phyloP scores from a whole-genome alignment of 176 grass and related monocot species.

The maize (Zea mays) region Zm-B73-REFERENCE-NAM-5.0 NC_050103.1:167939501-167940000 shows the following conservation, averaged over 20 bases:
- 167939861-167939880: conserved; percentile 51
- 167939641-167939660: conserved; percentile 71
- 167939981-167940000: conserved; percentile 75
- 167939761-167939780: background rate
- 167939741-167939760: background rate
- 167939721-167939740: background rate
- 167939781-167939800: background rate
- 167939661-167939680: conserved; percentile 95
- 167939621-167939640: conserved; percentile 73
- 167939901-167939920: conserved; percentile 75
- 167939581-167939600: conserved; percentile 88
- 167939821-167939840: conserved; percentile 69
- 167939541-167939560: conserved; percentile 45
- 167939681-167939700: conserved; percentile 83
- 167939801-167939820: conserved; percentile 40
- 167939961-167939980: conserved; percentile 48
- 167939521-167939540: background rate
- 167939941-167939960: conserved; percentile 78
- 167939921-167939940: conserved; percentile 62
- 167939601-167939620: conserved; percentile 76
- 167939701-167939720: conserved; percentile 85
- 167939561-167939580: conserved; percentile 82
- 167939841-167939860: conserved; percentile 41
- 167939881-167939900: conserved; percentile 61
- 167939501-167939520: background rate